phyloP scores from a whole-genome alignment of 1,139 yeast genomes.

The Hanseniaspora uvarum region DNA sequence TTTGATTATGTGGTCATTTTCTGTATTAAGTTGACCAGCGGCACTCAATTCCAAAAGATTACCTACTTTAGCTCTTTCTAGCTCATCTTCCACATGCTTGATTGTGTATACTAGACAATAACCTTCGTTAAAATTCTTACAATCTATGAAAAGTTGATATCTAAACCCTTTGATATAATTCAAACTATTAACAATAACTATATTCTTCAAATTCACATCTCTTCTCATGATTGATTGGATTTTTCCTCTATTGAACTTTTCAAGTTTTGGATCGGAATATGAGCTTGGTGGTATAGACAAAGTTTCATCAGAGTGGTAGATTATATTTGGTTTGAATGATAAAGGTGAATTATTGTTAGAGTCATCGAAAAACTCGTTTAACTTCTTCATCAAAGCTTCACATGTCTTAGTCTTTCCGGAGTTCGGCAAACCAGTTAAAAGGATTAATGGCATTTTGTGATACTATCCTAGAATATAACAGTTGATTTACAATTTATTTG shows the following conservation, averaged over 20 bases:
- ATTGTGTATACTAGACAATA: conserved; percentile 75
- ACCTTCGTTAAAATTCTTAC: conserved; percentile 72
- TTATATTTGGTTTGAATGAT: conserved; percentile 42
- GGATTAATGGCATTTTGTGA: conserved; percentile 63
- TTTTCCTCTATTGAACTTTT: conserved; percentile 70
- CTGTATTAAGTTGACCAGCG: conserved; percentile 12
- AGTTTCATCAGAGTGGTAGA: conserved; percentile 65
- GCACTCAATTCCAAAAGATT: conserved; percentile 12
- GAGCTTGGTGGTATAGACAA: conserved; percentile 61
- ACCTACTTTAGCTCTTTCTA: conserved; percentile 23
- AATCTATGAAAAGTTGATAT: conserved; percentile 88
- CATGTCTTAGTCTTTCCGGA: conserved; percentile 81
- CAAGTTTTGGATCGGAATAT: conserved; percentile 60
- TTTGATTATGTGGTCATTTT: conserved; percentile 20
- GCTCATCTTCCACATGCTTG: conserved; percentile 56
- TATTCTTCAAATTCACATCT: conserved; percentile 53
- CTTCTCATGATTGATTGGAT: conserved; percentile 86
- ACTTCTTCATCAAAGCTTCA: conserved; percentile 39
- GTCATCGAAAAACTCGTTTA: conserved; percentile 42
- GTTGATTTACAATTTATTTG: not conserved
- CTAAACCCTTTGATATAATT: conserved; percentile 92
- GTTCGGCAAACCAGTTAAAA: conserved; percentile 75
- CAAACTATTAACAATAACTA: conserved; percentile 76
- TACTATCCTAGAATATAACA: too few relatives aligned
- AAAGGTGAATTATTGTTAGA: conserved; percentile 42